Evolutionary conservation across 164 flowering plant genomes (phyloP).

Genomic region (Piper betle): DNA sequence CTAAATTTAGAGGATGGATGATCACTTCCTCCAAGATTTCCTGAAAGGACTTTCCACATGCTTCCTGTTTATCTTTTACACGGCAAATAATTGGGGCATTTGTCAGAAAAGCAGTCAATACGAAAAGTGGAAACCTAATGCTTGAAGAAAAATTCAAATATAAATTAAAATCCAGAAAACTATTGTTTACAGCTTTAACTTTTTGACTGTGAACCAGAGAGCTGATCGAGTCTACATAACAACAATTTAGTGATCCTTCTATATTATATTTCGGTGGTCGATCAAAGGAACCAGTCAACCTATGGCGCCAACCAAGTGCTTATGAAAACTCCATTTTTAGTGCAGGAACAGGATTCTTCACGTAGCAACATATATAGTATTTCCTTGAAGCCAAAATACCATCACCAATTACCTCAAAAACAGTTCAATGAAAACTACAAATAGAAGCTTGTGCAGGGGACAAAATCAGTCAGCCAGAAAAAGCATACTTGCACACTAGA

Average conservation of each 20-base stretch:
- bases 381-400: neutral
- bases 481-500: neutral
- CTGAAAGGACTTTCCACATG: conserved; percentile 84
- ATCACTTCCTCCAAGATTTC: conserved; percentile 86
- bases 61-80: conserved; percentile 35
- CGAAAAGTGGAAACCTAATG: neutral
- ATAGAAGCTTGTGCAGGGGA: neutral
- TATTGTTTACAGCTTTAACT: no score
- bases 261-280: no score
- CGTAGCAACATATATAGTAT: neutral
- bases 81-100: neutral
- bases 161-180: no score
- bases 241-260: no score
- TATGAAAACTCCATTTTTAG: no score
- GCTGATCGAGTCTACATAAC: no score
- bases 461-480: neutral
- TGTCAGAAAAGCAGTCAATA: neutral
- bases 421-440: neutral
- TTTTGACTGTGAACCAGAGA: no score
- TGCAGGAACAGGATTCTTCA: no score
- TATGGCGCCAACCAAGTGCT: neutral
- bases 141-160: neutral
- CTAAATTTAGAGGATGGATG: conserved; percentile 62
- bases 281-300: neutral
- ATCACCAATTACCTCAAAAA: neutral